Base-by-base conservation (phyloP, 1,284 basidiomycete species). In the Trametes versicolor region DNA sequence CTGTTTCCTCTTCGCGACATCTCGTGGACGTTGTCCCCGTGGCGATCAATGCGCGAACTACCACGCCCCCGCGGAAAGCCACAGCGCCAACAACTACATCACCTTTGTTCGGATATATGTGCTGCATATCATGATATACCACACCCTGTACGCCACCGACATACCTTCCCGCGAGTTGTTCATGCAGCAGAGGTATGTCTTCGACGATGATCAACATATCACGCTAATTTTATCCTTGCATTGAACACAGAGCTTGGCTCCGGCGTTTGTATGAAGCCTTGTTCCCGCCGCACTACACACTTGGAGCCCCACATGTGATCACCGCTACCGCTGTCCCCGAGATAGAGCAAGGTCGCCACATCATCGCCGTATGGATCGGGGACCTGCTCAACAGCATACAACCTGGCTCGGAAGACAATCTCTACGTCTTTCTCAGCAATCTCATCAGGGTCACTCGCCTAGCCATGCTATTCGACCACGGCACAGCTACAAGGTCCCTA, bases 71-170 rank as follows among this genome's bases (percentile, higher is more conserved):
- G 17, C 63, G 81, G 48, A 72, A 73, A 49, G 41, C 70, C 0
- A 71, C 70, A 7, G n/a, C 13, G 74, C 72, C 65, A 72, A 70
- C 82, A n/a, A n/a, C 29, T 85, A 82, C 67, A 81, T 82, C 50
- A 17, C 62, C 3, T 80, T 80, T 6, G 74, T 87, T 10, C 76
- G 80, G 1, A 72, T 86, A n/a, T 79, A 83, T 68, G 69, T 87
- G 1, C 80, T 82, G 54, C 85, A 87, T 58, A 81, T 87, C 7
- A 66, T 78, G 52, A 82, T 87, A 3, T 76, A 82, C 58, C 80
- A 84, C 37, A 65, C 71, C 5, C 66, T 79, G 8, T 73, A 74
- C 59, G 32, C 74, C 48, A 63, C 76, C 8, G 66, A 71, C 27
- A 68, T 70, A 2, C 47, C 57, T 3, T 67, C 43, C 12, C 6